These are phyloP conservation scores for Streptanthus diversifolius DNA, from an alignment of 345 rosid species.

Conservation along the genomic window DNA sequence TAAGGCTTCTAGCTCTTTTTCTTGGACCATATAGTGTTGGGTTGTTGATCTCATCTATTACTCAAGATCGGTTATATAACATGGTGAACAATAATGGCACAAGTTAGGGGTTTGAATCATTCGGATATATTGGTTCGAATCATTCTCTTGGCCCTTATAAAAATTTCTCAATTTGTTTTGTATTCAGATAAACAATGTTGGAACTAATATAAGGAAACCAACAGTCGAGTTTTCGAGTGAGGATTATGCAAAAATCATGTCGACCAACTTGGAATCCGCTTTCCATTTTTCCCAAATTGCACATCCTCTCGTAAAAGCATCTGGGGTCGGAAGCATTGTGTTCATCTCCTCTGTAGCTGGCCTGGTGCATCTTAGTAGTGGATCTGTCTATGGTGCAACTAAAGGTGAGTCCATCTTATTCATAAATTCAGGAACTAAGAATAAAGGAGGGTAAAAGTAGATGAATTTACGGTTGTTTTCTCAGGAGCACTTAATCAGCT, in stretches of 20 bases:
- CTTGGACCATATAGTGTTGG: not conserved
- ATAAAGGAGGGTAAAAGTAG: not conserved
- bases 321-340: conserved; percentile 74
- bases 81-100: not conserved
- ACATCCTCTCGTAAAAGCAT: conserved; percentile 81
- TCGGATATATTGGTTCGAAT: not conserved
- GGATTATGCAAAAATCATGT: conserved; percentile 53
- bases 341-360: conserved; percentile 89
- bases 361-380: conserved; percentile 40
- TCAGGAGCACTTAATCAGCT: conserved; percentile 82
- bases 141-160: not conserved
- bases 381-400: conserved; percentile 65
- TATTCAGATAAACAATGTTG: conserved; percentile 78
- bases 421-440: not conserved
- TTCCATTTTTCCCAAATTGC: conserved; percentile 76
- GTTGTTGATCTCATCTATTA: not conserved
- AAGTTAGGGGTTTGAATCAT: not conserved
- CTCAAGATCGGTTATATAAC: not conserved
- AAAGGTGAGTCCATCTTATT: conserved; percentile 49
- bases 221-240: conserved; percentile 64
- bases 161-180: conserved; percentile 1
- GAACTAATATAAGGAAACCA: conserved; percentile 79
- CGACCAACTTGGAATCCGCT: conserved; percentile 72
- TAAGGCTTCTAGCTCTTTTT: not conserved
- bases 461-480: not conserved